Evolutionary conservation across 805 yeast species (phyloP).

Genomic region (Starmerella riodocensis): DNA sequence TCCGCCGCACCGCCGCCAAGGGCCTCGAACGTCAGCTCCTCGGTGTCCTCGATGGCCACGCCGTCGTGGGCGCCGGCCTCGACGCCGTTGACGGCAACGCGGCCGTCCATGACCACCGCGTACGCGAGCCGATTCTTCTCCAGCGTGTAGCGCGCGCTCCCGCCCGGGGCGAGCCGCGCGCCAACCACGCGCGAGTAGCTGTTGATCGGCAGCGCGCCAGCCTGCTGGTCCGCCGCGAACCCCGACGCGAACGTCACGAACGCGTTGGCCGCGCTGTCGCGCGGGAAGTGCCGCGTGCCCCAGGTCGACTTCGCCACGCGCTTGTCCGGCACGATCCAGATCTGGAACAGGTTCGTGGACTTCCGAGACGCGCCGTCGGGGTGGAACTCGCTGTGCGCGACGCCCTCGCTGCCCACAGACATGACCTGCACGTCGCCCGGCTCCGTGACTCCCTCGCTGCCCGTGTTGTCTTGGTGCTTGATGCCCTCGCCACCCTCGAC

Average conservation of each 20-base stretch:
- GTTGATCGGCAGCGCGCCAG: constrained; percentile 16
- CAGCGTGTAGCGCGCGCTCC: constrained; percentile 8
- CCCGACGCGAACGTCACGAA: constrained; percentile 14
- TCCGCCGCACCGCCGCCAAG: constrained; percentile 9
- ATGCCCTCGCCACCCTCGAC: constrained; percentile 16
- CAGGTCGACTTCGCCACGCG: constrained; percentile 7
- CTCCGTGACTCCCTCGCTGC: constrained; percentile 14
- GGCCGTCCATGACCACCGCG: constrained; percentile 14
- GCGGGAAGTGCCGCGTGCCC: constrained; percentile 17
- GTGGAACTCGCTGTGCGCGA: constrained; percentile 17
- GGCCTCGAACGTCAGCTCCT: constrained; percentile 7
- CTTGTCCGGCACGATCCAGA: constrained; percentile 15
- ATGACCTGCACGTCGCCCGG: constrained; percentile 19
- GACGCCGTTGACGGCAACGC: constrained; percentile 12
- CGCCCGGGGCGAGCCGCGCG: constrained; percentile 8
- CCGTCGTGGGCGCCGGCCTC: constrained; percentile 17
- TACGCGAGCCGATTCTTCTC: constrained; percentile 14
- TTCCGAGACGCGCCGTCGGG: neutral
- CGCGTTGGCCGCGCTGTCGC: constrained; percentile 4
- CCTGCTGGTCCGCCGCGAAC: constrained; percentile 12
- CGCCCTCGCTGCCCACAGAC: constrained; percentile 18
- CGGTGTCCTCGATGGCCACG: constrained; percentile 12
- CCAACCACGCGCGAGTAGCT: constrained; percentile 13
- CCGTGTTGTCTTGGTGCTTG: constrained; percentile 15
- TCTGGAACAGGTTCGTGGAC: constrained; percentile 11